Percentiles rank a stretch among this genome's conserved stretches.
Conservation (phyloP, 345 rosid species). For the Populus alba region DNA sequence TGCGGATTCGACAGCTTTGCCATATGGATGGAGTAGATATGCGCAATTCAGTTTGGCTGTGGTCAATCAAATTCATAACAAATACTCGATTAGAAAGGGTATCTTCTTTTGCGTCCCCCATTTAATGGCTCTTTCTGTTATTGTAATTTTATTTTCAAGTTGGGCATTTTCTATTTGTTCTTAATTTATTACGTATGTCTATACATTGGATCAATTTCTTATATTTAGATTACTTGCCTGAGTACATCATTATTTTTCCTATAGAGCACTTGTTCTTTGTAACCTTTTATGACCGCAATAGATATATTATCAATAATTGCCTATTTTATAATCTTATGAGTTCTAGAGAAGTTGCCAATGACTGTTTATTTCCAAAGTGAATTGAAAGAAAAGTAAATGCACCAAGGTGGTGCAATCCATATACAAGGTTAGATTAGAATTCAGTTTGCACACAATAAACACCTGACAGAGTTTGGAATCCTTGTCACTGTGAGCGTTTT, state of each 20-base stretch:
- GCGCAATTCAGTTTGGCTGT: conserved; percentile 90
- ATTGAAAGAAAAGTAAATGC: background rate
- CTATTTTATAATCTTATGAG: too few species aligned
- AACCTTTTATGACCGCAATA: too few species aligned
- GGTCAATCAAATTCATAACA: conserved; percentile 69
- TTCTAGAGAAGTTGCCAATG: background rate
- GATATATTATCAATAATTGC: background rate
- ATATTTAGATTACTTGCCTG: background rate
- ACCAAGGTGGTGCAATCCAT: background rate
- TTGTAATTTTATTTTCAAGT: background rate
- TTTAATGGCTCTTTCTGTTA: background rate
- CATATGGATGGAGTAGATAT: conserved; percentile 92
- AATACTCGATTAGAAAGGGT: conserved; percentile 85
- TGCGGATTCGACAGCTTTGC: conserved; percentile 73
- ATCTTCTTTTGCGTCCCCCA: background rate
- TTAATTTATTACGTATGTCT: background rate
- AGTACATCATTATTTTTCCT: background rate
- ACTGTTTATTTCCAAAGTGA: background rate
- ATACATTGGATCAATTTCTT: background rate
- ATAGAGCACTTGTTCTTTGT: background rate
- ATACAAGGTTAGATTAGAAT: background rate
- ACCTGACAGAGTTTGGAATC: background rate
- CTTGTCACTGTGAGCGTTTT: background rate
- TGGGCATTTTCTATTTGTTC: background rate
- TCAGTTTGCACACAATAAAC: background rate